Base-by-base conservation (phyloP, 2,329 filamentous ascomycete genomes). In the Colletotrichum echinochloae region DNA sequence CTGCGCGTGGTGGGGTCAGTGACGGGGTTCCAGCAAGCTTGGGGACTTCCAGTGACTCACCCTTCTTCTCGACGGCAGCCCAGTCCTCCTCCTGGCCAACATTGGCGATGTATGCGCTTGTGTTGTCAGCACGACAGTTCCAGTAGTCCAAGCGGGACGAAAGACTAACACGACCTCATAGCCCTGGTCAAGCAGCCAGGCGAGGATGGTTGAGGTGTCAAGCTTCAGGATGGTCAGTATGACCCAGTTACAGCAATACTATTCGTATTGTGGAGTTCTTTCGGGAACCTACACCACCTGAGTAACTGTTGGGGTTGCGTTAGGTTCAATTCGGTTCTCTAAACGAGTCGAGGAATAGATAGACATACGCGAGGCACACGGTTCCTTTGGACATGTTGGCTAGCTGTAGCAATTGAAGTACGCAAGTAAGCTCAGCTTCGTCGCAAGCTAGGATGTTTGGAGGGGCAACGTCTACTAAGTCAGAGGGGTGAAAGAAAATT, bases 31-130 rank as follows among this genome's bases (percentile, higher is more conserved):
- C 20, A n/a, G 41, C 41, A n/a, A n/a, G 2, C 20, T n/a, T n/a
- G 6, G 39, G 14, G 37, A 5, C 18, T 8, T 41, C 20, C 41
- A 44, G 41, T 44, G 41, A n/a, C 41, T 44, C 14, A 65, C 91
- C 92, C 85, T 94, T 94, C 76, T 86, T 85, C 82, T 92, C 88
- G 60, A 91, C 92, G 67, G 87, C 89, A 66, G 88, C 86, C 75
- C 88, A 93, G 81, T 93, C 90, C 82, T 93, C 91, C 75, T 89
- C 87, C 81, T 93, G 90, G 56, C 91, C 91, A 76, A 92, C 88
- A 82, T 93, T 85, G 80, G 89, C 90, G 20, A 44, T 44, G 18
- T 44, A 44, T 44, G 41, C 41, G 41, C 41, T 44, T 44, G 41
- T 44, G n/a, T n/a, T 20, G 20, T 44, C 20, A 44, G 41, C 3